A percentile compares a stretch with the other conserved stretches of the same genome.
Conservation (phyloP, 306 rosid species). For the Bauhinia variegata region DNA sequence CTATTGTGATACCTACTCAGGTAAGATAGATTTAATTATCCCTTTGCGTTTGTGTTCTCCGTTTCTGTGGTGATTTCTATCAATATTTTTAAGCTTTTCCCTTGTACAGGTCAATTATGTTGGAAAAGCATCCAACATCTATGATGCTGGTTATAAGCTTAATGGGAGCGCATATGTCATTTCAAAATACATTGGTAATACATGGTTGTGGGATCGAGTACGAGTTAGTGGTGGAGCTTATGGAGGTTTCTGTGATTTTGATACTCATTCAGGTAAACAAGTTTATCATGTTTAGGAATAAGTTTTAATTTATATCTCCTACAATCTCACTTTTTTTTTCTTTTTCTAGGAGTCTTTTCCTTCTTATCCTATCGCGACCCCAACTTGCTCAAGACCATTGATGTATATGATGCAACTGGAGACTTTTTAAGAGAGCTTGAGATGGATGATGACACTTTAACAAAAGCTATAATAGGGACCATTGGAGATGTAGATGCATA, state of each 20-base stretch:
- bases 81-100: constrained; percentile 39
- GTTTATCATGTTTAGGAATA: constrained; percentile 9
- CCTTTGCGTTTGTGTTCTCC: constrained; percentile 4
- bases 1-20: constrained; percentile 93
- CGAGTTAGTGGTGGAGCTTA: constrained; percentile 99
- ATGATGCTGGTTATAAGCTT: constrained; percentile 79
- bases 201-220: constrained; percentile 99
- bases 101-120: constrained; percentile 86
- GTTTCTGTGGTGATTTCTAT: constrained; percentile 17
- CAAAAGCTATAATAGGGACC: constrained; percentile 95
- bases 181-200: constrained; percentile 82
- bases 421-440: constrained; percentile 77
- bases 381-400: constrained; percentile 90
- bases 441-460: constrained; percentile 74
- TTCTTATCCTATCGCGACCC: constrained; percentile 98
- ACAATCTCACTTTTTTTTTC: constrained; percentile 39
- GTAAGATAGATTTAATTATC: constrained; percentile 45
- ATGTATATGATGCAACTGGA: constrained; percentile 86
- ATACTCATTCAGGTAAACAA: constrained; percentile 82
- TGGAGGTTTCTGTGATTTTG: constrained; percentile 97
- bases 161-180: constrained; percentile 92
- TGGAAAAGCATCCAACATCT: constrained; percentile 89
- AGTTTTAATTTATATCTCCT: constrained; percentile 14
- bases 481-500: constrained; percentile 94
- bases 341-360: constrained; percentile 79